Evolutionary conservation across 2,329 filamentous ascomycete species (phyloP).

Genomic region (Cryphonectria nitschkei): DNA sequence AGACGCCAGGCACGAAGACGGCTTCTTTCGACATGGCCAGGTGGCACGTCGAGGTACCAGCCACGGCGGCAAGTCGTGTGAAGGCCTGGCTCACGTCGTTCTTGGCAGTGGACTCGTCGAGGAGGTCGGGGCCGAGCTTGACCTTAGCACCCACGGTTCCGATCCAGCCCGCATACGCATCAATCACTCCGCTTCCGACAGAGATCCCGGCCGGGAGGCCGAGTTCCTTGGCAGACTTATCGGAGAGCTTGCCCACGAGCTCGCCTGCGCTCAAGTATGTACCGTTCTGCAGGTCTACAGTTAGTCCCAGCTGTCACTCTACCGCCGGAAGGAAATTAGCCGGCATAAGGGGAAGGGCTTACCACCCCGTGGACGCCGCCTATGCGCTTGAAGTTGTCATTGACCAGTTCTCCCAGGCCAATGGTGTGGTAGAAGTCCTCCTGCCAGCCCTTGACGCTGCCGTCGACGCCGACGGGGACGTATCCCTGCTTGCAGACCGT

Average conservation of each 20-base stretch:
- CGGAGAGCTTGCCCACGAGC: conserved; percentile 81
- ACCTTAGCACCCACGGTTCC: conserved; percentile 98
- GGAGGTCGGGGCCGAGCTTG: conserved; percentile 68
- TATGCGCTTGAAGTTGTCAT: conserved; percentile 90
- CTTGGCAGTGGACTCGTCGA: conserved; percentile 69
- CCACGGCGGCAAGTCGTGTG: conserved; percentile 88
- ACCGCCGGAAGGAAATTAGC: conserved; percentile 25
- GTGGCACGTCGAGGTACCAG: conserved; percentile 96
- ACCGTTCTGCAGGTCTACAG: conserved; percentile 69
- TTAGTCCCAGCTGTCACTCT: conserved; percentile 30
- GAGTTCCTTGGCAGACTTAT: conserved; percentile 80
- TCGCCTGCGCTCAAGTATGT: conserved; percentile 91
- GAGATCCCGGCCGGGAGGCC: conserved; percentile 86
- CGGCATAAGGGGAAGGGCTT: conserved; percentile 56
- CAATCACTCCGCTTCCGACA: conserved; percentile 94
- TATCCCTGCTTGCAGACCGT: conserved; percentile 97
- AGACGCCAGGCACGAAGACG: conserved; percentile 93
- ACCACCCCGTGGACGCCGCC: conserved; percentile 95
- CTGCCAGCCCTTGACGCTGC: conserved; percentile 97
- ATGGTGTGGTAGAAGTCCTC: conserved; percentile 89
- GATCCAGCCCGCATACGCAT: conserved; percentile 98
- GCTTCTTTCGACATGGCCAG: conserved; percentile 92
- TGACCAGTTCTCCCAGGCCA: conserved; percentile 79
- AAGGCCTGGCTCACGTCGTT: conserved; percentile 94
- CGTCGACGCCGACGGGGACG: conserved; percentile 95